Evolutionary conservation across 108 stramenopile species (phyloP), one percentile per base, ranked within the genome.

Genomic region (Schizochytrium sp.): DNA sequence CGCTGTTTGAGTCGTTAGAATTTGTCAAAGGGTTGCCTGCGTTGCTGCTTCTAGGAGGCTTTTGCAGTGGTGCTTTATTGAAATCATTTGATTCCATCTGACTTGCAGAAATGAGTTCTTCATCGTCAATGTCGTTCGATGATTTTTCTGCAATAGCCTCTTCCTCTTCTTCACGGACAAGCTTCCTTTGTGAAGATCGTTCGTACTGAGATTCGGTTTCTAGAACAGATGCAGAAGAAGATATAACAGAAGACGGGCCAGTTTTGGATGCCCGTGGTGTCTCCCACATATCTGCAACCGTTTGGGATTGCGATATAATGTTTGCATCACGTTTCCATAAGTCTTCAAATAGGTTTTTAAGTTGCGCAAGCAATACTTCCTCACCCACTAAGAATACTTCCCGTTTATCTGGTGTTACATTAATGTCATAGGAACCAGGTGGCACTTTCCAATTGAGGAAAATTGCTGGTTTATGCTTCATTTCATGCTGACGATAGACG

Each of bases 331-430:
- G 91, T 56, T 89, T 69, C 92, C 92, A 93, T 57, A 90, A 64
- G 12, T 87, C 72, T 40, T 90, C 91, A 56, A 93, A 90, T 1
- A 46, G 61, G 15, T 53, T 55, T 88, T 92, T 91, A 8, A 93
- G 73, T 19, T n/a, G 8, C 13, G 87, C 89, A 0, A 91, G 38
- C 12, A 98, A 89, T 3, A 91, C 92, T 4, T 90, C 76, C 89
- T 97, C 97, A 55, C 96, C 93, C 38, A 93, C 93, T 47, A 99
- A 90, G 72, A 98, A 91, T 17, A 98, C 96, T 72, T 97, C 94
- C 46, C 98, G 93, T 90, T 99, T 99, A 93, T 99, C 97, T 0
- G 98, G 98, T 12, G 97, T 95, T 58, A 99, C 73, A 90, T 99
- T 99, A 72, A 98, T 95, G 90, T 99, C 99, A 89, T 95, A 98